Conservation (phyloP, 768 basidiomycete species). For the Leucogyrophana mollusca region DNA sequence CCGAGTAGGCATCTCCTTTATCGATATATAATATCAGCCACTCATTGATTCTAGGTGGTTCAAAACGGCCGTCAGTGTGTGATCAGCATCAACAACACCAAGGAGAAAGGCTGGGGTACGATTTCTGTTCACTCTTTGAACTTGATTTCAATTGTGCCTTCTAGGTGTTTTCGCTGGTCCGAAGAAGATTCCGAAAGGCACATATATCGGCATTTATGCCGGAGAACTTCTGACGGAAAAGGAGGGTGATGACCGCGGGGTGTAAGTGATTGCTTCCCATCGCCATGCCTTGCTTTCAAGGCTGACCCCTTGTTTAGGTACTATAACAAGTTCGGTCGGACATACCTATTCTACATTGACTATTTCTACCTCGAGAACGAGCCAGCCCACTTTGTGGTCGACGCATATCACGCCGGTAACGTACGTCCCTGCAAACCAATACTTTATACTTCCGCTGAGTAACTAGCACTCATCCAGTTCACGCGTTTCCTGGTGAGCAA, state of each 20-base stretch:
- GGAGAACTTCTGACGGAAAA: slow-evolving; percentile 77
- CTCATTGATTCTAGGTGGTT: slow-evolving; percentile 56
- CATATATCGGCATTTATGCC: slow-evolving; percentile 81
- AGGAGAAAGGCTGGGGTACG: slow-evolving; percentile 84
- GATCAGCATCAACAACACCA: slow-evolving; percentile 68
- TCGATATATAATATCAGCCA: neutral
- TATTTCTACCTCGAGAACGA: slow-evolving; percentile 58
- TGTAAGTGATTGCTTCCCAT: slow-evolving; percentile 39
- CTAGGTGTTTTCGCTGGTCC: slow-evolving; percentile 70
- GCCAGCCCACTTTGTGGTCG: slow-evolving; percentile 56
- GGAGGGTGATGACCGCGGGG: slow-evolving; percentile 66
- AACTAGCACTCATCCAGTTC: slow-evolving; percentile 49
- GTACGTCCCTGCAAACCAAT: slow-evolving; percentile 43
- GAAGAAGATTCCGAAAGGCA: slow-evolving; percentile 63
- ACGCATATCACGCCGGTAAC: slow-evolving; percentile 88
- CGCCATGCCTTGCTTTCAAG: neutral
- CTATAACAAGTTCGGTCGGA: slow-evolving; percentile 74
- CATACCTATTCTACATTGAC: slow-evolving; percentile 83
- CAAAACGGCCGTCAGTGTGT: slow-evolving; percentile 71
- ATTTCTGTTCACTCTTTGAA: neutral
- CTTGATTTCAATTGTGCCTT: slow-evolving; percentile 2
- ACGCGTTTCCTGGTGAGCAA: slow-evolving; percentile 80
- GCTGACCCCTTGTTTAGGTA: slow-evolving; percentile 37
- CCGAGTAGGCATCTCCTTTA: slow-evolving; percentile 48
- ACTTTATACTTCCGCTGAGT: neutral